phyloP scores from a whole-genome alignment of 441 rosid genomes.

The Syzygium malaccense region DNA sequence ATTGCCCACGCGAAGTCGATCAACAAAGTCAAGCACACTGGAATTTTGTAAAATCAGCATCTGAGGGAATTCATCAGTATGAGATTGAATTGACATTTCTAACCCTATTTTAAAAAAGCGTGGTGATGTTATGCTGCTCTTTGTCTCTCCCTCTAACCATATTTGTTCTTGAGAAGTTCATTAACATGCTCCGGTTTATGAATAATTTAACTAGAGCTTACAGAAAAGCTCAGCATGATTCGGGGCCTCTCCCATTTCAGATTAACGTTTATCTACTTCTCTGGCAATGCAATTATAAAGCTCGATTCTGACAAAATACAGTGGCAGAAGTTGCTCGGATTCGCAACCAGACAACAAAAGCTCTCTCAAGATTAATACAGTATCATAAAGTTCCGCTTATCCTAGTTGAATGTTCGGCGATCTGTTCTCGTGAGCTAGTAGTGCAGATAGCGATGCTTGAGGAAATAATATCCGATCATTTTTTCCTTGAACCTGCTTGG shows the following conservation, averaged over 20 bases:
- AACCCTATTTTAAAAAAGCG: neutral
- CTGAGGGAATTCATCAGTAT: too few relatives aligned
- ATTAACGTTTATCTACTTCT: neutral
- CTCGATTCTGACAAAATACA: neutral
- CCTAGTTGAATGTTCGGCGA: neutral
- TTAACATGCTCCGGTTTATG: neutral
- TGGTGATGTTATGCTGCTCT: neutral
- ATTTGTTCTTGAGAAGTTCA: neutral
- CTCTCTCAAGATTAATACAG: neutral
- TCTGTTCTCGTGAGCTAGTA: neutral
- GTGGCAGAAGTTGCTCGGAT: neutral
- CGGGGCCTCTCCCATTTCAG: neutral
- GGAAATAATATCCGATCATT: neutral
- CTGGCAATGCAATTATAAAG: neutral
- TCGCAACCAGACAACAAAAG: neutral
- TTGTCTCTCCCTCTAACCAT: neutral
- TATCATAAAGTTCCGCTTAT: neutral
- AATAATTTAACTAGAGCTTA: neutral
- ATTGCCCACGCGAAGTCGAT: neutral
- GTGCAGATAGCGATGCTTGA: neutral
- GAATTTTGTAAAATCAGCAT: neutral
- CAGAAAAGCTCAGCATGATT: neutral
- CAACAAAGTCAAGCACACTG: neutral
- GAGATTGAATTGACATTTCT: too few relatives aligned
- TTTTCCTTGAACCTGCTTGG: neutral